Base-by-base conservation (phyloP, 768 basidiomycete genomes). In the Erythrobasidium yunnanense region DNA sequence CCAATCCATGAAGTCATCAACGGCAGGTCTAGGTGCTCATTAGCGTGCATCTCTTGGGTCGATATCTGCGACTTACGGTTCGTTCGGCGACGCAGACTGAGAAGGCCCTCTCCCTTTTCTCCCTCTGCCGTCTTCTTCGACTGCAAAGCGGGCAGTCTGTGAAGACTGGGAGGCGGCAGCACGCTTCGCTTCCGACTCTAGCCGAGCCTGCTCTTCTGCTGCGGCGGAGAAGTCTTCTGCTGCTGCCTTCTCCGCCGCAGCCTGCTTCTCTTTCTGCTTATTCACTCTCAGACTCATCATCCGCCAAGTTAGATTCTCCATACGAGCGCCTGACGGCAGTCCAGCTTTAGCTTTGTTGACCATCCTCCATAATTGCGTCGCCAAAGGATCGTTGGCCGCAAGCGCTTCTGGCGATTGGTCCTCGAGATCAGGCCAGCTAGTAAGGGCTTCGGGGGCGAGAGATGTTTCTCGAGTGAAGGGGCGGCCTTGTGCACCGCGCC, bases 221-320 rank as follows among this genome's bases (percentile, higher is more conserved):
- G 77, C 77, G 67, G 83, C n/a, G n/a, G n/a, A n/a, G n/a, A n/a
- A n/a, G n/a, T n/a, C n/a, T n/a, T n/a, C n/a, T n/a, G n/a, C 52
- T 56, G 58, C 30, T 30, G 30, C 63, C 0, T 27, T 51, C 5
- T 51, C 72, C 1, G 45, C 55, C 18, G 73, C 47, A 0, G 27
- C 49, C 34, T 29, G 22, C 23, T 47, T 55, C 15, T 42, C 86
- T 77, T 85, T 84, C 79, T 86, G 85, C 81, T 87, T 93, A 80
- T 87, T 86, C 63, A 99, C 78, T 13, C 88, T 89, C 74, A 99
- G 79, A 25, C 91, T 87, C 92, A 96, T 96, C 90, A 97, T 88
- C 66, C 95, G 79, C 93, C 93, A 96, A 0, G 92, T 95, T 60
- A 97, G 76, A 74, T 96, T 97, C 78, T 97, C 95, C 89, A 99